Base-by-base conservation (phyloP, 2,329 filamentous ascomycete species). In the Fusarium sp. region DNA sequence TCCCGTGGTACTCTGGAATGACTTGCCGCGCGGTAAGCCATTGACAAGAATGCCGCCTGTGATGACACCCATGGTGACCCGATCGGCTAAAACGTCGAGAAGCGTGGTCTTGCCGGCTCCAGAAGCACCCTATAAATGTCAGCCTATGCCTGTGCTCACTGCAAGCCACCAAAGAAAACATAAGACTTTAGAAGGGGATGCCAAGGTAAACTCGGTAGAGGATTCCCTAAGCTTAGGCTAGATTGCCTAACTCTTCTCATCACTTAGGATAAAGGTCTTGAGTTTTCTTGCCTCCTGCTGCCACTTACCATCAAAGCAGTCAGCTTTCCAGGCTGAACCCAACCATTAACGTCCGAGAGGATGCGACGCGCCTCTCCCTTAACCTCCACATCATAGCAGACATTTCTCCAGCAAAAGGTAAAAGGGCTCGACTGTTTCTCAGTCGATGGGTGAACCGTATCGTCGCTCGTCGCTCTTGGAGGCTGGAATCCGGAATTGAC, bases 71-170 rank as follows among this genome's bases (percentile, higher is more conserved):
- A 94, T 94, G 1, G 92, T 94, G 12, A 92, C 91, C 77, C 94
- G 91, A 65, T 91, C 92, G 39, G 94, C 94, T 59, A 97, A 85
- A 18, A 93, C 92, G 80, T 97, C 93, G 29, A 97, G 84, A 25
- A 97, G 87, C 0, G 94, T 96, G 0, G 94, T 97, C 80, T 97
- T 97, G 46, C 94, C 94, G 18, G 94, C 94, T 72, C 94, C 94
- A 23, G 91, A 93, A 14, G 94, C 93, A 82, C 77, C 77, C 37
- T 66, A 8, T 6, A 2, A 6, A 1, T 6, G 10, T 65, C 27
- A 65, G 46, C 19, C 5, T 33, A 63, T 45, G 3, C 57, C 15
- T 7, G 15, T 55, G 2, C 19, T 29, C 7, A 11, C 21, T n/a
- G 10, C 19, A 93, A 91, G 5, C 7, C 11, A 7, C 57, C 86